phyloP scores from a whole-genome alignment of 441 rosid species.

The Manihot esculenta region DNA sequence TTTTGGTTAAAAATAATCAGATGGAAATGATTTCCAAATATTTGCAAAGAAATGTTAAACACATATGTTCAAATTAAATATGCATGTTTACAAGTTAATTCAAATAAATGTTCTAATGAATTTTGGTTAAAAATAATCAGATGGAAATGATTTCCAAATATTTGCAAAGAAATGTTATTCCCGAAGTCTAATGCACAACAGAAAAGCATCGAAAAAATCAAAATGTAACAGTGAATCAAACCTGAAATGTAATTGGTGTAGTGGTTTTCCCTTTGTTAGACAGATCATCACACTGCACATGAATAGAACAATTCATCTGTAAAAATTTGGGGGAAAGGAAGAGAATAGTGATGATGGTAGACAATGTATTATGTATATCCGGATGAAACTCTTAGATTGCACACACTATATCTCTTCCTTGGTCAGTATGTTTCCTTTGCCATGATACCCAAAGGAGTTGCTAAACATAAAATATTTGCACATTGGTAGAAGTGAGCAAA shows the following conservation, averaged over 20 bases:
- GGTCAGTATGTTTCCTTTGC: no score
- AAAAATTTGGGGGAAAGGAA: not conserved
- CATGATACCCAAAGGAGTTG: not conserved
- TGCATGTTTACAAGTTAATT: no score
- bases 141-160: not conserved
- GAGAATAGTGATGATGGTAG: not conserved
- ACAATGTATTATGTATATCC: not conserved
- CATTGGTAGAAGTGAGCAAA: no score
- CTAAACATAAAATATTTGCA: not conserved
- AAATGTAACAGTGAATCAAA: slow-evolving; percentile 19
- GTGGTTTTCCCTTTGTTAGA: slow-evolving; percentile 49
- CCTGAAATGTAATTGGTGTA: slow-evolving; percentile 64
- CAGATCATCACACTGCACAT: slow-evolving; percentile 63
- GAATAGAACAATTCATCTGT: slow-evolving; percentile 19
- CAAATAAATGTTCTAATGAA: no score
- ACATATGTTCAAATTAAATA: no score
- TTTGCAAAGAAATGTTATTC: not conserved
- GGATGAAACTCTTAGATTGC: no score
- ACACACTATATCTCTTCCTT: no score
- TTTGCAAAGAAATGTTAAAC: not conserved
- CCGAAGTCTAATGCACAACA: not conserved
- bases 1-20: no score
- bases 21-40: not conserved
- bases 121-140: no score
- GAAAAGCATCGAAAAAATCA: not conserved